phyloP scores from a whole-genome alignment of 345 rosid genomes.

The Psidium friedrichsthalianum region DNA sequence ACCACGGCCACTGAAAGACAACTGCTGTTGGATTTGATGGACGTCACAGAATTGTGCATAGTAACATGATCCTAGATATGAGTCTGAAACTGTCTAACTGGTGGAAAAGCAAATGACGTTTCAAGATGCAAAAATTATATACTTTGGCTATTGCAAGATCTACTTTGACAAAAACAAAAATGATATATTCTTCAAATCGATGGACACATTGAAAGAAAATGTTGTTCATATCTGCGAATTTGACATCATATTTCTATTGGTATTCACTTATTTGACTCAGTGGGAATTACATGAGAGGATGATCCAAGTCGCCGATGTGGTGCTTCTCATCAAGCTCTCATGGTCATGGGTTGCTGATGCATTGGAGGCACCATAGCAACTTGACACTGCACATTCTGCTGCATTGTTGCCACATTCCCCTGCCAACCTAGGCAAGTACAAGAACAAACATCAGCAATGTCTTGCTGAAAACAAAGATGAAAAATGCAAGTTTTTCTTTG shows the following conservation, averaged over 20 bases:
- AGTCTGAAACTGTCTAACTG: not conserved
- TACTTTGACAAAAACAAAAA: not conserved
- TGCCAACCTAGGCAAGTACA: not conserved
- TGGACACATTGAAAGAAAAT: not conserved
- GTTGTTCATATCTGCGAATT: not conserved
- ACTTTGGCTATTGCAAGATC: not conserved
- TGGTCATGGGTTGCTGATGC: conserved; percentile 1
- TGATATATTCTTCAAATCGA: not conserved
- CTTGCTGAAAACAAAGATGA: not conserved
- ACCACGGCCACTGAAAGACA: not conserved
- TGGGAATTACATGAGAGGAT: not conserved
- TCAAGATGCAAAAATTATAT: not conserved
- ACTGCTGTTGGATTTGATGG: not conserved
- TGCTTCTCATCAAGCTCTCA: conserved; percentile 1
- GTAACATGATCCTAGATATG: not conserved
- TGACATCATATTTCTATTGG: not conserved
- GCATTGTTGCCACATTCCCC: not conserved
- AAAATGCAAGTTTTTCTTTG: not conserved
- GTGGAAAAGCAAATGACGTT: not conserved
- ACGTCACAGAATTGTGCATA: not conserved
- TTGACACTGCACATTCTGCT: not conserved
- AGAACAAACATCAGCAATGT: not conserved
- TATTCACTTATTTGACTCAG: not conserved
- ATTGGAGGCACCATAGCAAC: conserved; percentile 4
- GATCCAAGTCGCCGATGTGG: not conserved